Base-by-base conservation (phyloP, 1,284 basidiomycete species). In the Quambalaria eucalypti region DNA sequence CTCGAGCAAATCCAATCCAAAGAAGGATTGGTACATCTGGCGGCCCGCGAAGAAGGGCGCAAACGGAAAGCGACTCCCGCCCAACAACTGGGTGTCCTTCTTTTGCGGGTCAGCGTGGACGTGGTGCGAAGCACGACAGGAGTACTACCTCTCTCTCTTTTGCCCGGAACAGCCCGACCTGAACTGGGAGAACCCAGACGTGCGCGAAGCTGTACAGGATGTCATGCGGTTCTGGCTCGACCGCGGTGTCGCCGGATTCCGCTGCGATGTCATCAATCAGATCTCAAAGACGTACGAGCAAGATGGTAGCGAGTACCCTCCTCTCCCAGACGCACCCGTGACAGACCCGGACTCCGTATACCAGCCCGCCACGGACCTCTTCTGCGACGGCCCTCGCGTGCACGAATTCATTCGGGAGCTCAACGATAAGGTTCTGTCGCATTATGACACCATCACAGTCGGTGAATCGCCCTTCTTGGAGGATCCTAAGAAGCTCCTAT, bases 1-100 rank as follows among this genome's bases (percentile, higher is more conserved):
- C 50, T 80, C 81, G 1, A 80, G 78, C 56, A 82, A 82, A 62
- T 75, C 80, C 1, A 79, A 72, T 63, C 78, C 82, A 0, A 85
- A 84, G 74, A 80, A 85, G 10, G 81, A 84, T 66, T 85, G 84
- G 81, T 87, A 86, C 75, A 80, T 85, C 60, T 87, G 85, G 84
- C 81, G 83, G 21, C 81, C 82, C 26, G 82, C 84, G 16, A 79
- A 78, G 59, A 80, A 78, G 62, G 80, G 81, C 59, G 71, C 77
- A 30, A 74, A 80, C n/a, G 64, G 64, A 16, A 54, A 57, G 12
- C 48, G 52, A 5, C 6, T 33, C n/a, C 56, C 56, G 25, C 86
- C 85, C 0, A 84, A 84, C 66, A 25, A 25, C 2, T 29, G 86
- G 85, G n/a, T n/a, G n/a, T n/a, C n/a, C n/a, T n/a, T n/a, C n/a